A percentile compares a stretch with the other conserved stretches of the same genome.
Conservation (phyloP, 2,329 filamentous ascomycete genomes). For the Cryphonectria carpinicola region DNA sequence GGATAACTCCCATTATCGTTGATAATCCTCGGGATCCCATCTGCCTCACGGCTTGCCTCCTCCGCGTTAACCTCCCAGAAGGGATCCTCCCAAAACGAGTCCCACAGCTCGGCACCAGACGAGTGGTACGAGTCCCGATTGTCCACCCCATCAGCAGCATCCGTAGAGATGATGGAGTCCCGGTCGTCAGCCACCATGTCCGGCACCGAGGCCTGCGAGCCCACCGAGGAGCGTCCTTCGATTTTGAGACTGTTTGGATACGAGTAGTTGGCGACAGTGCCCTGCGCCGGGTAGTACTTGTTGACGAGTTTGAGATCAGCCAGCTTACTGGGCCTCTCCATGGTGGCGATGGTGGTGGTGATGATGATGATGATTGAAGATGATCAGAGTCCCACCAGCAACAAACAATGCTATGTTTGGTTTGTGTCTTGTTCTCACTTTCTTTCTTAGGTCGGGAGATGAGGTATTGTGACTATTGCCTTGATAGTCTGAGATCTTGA, state of each 20-base stretch:
- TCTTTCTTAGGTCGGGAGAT: not conserved
- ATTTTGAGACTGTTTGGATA: constrained; percentile 16
- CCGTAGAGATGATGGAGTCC: constrained; percentile 25
- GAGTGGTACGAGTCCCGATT: constrained; percentile 22
- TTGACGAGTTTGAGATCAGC: constrained; percentile 29
- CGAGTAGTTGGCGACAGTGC: constrained; percentile 26
- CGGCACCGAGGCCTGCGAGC: constrained; percentile 26
- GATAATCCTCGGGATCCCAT: constrained; percentile 3
- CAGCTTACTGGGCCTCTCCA: constrained; percentile 25
- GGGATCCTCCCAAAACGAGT: constrained; percentile 28
- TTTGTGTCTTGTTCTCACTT: not conserved
- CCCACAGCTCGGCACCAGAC: constrained; percentile 26
- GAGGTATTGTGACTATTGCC: not conserved
- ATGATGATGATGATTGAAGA: not conserved
- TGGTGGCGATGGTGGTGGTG: constrained; percentile 1
- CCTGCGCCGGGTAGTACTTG: constrained; percentile 25
- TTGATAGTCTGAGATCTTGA: not conserved
- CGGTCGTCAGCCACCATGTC: constrained; percentile 27
- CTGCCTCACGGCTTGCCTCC: constrained; percentile 16
- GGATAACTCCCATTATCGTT: constrained; percentile 17
- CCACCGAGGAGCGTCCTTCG: constrained; percentile 26
- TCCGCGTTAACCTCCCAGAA: constrained; percentile 21
- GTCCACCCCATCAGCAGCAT: constrained; percentile 23
- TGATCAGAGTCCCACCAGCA: not conserved
- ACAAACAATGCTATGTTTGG: not conserved